Conservation (phyloP, 352 stramenopile species). For the Pythium monospermum region DNA sequence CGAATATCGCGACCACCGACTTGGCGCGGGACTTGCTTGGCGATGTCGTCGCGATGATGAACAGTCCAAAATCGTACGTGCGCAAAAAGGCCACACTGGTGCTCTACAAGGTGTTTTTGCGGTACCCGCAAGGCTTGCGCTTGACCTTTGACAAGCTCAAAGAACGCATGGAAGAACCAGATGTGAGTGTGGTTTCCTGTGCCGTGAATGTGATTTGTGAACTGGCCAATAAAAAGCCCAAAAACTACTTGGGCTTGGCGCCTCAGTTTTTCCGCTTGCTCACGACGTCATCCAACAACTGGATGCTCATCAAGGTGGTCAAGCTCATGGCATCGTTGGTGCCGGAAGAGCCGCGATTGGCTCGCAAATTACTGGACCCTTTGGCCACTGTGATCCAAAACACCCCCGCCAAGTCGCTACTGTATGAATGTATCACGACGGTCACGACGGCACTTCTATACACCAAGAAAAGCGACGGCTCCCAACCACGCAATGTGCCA, state of each 20-base stretch:
- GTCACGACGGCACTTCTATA: conserved; percentile 96
- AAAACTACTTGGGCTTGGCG: conserved; percentile 97
- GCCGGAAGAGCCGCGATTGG: conserved; percentile 95
- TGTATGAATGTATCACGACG: conserved; percentile 98
- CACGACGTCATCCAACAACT: conserved; percentile 98
- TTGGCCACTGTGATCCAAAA: conserved; percentile 96
- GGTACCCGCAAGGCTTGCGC: conserved; percentile 96
- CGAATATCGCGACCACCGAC: conserved; percentile 98
- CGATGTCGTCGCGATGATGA: conserved; percentile 90
- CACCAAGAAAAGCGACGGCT: conserved; percentile 95
- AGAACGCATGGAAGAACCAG: conserved; percentile 93
- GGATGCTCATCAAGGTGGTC: conserved; percentile 99
- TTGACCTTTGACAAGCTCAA: conserved; percentile 98
- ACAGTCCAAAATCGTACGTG: conserved; percentile 94
- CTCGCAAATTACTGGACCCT: conserved; percentile 97
- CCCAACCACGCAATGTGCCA: conserved; percentile 90
- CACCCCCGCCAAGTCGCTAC: conserved; percentile 96
- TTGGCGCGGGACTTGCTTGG: conserved; percentile 92
- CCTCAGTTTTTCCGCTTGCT: conserved; percentile 98
- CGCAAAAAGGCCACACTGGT: conserved; percentile 98
- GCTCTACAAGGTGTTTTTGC: conserved; percentile 98
- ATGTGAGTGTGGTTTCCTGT: conserved; percentile 95
- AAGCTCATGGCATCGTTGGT: conserved; percentile 98
- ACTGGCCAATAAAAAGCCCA: conserved; percentile 98
- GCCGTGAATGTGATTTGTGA: conserved; percentile 99